These are phyloP conservation scores for Sphagnum magellanicum DNA, from an alignment of 228 moss, liverwort and hornwort genomes.

Conservation along the genomic window DNA sequence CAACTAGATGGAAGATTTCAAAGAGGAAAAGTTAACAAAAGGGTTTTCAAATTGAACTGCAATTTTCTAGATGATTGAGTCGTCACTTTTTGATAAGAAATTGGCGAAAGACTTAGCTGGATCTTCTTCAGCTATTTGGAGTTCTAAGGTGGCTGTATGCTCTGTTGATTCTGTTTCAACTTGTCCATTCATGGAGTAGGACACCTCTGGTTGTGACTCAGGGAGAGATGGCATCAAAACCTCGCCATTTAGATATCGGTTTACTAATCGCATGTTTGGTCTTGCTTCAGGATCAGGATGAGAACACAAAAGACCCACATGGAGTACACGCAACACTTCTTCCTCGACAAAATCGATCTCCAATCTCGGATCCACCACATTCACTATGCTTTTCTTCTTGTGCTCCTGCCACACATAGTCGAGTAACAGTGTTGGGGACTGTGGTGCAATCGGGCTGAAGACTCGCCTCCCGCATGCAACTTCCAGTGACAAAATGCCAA, in stretches of 20 bases:
- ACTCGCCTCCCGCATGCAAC: conserved; percentile 33
- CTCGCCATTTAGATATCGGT: conserved; percentile 36
- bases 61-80: too few species aligned
- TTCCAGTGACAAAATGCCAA: conserved; percentile 28
- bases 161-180: too few species aligned
- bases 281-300: conserved; percentile 34
- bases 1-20: too few species aligned
- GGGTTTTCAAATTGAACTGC: too few species aligned
- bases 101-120: too few species aligned
- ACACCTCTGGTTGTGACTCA: conserved; percentile 1
- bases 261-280: conserved; percentile 45
- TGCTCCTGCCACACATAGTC: conserved; percentile 34
- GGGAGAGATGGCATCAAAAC: conserved; percentile 32
- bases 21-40: too few species aligned
- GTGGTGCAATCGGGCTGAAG: not conserved
- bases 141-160: too few species aligned
- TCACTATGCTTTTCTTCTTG: conserved; percentile 11
- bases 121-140: too few species aligned
- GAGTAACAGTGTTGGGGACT: conserved; percentile 15
- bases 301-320: conserved; percentile 47
- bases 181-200: too few species aligned
- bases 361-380: conserved; percentile 20
- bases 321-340: conserved; percentile 22
- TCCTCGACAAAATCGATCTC: not conserved
- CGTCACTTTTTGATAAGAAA: too few species aligned